Evolutionary conservation across 2,329 filamentous ascomycete species (phyloP).

Genomic region (Pseudocercospora cruenta): DNA sequence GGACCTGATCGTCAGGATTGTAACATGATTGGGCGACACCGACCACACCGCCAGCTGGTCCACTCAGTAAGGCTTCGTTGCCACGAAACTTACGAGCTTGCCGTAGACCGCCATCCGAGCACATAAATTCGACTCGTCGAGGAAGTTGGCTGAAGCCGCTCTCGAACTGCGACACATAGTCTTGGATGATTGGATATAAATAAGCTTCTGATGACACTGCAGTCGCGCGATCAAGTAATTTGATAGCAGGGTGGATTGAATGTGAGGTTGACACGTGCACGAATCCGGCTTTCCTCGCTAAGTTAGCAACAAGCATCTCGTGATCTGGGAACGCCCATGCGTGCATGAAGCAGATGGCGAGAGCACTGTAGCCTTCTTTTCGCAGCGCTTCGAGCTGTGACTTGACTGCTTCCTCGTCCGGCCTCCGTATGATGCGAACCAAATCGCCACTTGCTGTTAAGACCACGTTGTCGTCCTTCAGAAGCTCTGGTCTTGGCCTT

Average conservation of each 20-base stretch:
- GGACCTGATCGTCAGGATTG: conserved; percentile 27
- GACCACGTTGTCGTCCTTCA: conserved; percentile 58
- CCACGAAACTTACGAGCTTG: conserved; percentile 36
- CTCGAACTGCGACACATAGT: conserved; percentile 59
- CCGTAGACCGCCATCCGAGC: conserved; percentile 40
- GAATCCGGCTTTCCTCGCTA: conserved; percentile 79
- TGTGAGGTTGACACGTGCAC: conserved; percentile 76
- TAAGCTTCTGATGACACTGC: conserved; percentile 67
- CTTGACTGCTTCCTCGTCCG: conserved; percentile 58
- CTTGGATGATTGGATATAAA: conserved; percentile 73
- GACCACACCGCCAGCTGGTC: conserved; percentile 43
- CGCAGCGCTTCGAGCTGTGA: conserved; percentile 66
- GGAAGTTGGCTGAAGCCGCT: conserved; percentile 36
- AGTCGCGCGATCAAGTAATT: conserved; percentile 71
- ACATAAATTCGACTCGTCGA: conserved; percentile 41
- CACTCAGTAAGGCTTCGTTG: conserved; percentile 38
- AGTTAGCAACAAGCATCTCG: conserved; percentile 71
- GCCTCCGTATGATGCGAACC: conserved; percentile 67
- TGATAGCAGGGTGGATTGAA: conserved; percentile 80
- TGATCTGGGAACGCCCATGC: conserved; percentile 82
- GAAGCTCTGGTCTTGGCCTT: conserved; percentile 33
- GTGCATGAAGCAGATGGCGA: conserved; percentile 87
- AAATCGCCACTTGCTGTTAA: conserved; percentile 72
- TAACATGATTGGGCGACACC: conserved; percentile 40
- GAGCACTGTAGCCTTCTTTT: conserved; percentile 70